Base-by-base conservation (phyloP, 139 green algal species). In the Auxenochlorella pyrenoidosa region DNA sequence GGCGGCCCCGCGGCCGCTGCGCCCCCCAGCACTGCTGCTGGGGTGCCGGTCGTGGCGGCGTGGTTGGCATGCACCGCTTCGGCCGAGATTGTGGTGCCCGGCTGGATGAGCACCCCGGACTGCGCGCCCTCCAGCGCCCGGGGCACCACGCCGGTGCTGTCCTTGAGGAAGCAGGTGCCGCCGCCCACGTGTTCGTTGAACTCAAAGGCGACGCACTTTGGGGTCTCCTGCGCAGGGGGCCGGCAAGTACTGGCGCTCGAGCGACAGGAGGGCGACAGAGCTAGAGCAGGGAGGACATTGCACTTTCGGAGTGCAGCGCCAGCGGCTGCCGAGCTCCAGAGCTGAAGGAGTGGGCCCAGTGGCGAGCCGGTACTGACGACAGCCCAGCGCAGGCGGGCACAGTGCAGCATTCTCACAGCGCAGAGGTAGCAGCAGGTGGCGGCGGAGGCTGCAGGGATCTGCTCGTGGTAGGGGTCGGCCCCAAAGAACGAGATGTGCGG, bases 341-440 rank as follows among this genome's bases (percentile, higher is more conserved):
- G n/a, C n/a, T n/a, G n/a, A n/a, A n/a, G n/a, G n/a, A n/a, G n/a
- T n/a, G n/a, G n/a, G n/a, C n/a, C n/a, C n/a, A n/a, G n/a, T n/a
- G n/a, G n/a, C n/a, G n/a, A n/a, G n/a, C n/a, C n/a, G n/a, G n/a
- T n/a, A n/a, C n/a, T n/a, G n/a, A n/a, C n/a, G n/a, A n/a, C n/a
- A n/a, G n/a, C n/a, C n/a, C n/a, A n/a, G n/a, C n/a, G n/a, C n/a
- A 72, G 28, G 65, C 65, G 18, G 18, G 54, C 18, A 2, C 54
- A 63, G 54, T 4, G 15, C 54, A 24, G 54, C 54, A 22, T 51
- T 34, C 70, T 28, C 18, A 77, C 73, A 13, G 73, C 38, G 40
- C 73, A 79, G 22, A 79, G 73, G 40, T 38, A 32, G 73, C 73
- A 79, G 40, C 73, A 79, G 51, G 73, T 79, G 73, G 38, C 38